Evolutionary conservation across 306 rosid genomes (phyloP).

Genomic region (Lupinus albus): DNA sequence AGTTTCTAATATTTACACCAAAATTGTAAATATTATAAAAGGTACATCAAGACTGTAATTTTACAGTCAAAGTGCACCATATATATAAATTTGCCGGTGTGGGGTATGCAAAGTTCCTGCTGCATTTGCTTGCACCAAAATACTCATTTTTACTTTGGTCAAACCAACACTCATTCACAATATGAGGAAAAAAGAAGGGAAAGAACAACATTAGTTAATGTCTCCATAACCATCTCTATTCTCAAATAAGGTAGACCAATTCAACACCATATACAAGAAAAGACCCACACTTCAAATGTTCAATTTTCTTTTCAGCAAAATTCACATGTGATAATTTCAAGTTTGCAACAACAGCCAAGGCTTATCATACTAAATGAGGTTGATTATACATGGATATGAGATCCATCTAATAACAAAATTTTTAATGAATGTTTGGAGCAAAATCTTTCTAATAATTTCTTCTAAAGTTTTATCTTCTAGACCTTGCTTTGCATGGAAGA

Average conservation of each 20-base stretch:
- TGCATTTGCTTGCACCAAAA: slow-evolving; percentile 19
- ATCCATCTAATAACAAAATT: neutral
- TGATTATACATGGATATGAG: neutral
- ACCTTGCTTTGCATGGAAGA: neutral
- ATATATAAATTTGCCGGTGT: too few relatives aligned
- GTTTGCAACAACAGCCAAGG: neutral
- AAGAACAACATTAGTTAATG: slow-evolving; percentile 8
- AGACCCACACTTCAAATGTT: neutral
- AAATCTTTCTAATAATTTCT: neutral
- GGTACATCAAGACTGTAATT: too few relatives aligned
- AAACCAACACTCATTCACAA: neutral
- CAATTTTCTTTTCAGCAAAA: too few relatives aligned
- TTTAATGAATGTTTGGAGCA: neutral
- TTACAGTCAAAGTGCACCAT: too few relatives aligned
- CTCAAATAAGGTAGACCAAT: neutral
- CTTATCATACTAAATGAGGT: neutral
- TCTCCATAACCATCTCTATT: slow-evolving; percentile 5
- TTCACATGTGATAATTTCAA: too few relatives aligned
- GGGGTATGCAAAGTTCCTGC: slow-evolving; percentile 14
- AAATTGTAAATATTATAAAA: too few relatives aligned
- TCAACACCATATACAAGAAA: neutral
- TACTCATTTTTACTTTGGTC: neutral
- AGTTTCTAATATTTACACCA: too few relatives aligned
- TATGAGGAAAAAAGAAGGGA: neutral
- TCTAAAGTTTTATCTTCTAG: neutral